phyloP scores from a whole-genome alignment of 345 rosid species.

The Garcia nutans region DNA sequence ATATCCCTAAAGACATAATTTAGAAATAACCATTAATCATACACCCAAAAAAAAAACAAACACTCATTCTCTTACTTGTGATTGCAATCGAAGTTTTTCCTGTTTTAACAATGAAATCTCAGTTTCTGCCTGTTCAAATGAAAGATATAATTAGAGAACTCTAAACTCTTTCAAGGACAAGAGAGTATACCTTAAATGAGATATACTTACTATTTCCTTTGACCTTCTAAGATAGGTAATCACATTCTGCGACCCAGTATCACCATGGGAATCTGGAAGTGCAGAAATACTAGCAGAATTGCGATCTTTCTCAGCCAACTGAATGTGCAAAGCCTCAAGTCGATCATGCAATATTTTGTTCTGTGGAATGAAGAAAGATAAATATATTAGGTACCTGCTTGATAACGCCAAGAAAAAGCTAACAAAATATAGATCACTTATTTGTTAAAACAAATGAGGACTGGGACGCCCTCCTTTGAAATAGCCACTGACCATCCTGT shows the following conservation, averaged over 20 bases:
- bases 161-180: neutral
- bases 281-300: slow-evolving; percentile 46
- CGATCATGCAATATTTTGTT: slow-evolving; percentile 74
- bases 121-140: slow-evolving; percentile 71
- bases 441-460: too few species aligned
- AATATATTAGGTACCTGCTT: neutral
- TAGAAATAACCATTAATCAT: neutral
- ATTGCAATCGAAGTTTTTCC: slow-evolving; percentile 84
- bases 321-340: slow-evolving; percentile 82
- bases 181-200: slow-evolving; percentile 2
- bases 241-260: slow-evolving; percentile 78
- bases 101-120: slow-evolving; percentile 88
- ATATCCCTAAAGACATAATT: neutral
- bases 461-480: too few species aligned
- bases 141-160: slow-evolving; percentile 12
- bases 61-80: slow-evolving; percentile 45
- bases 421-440: neutral
- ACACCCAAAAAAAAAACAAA: neutral
- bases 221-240: slow-evolving; percentile 77
- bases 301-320: slow-evolving; percentile 71
- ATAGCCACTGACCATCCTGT: too few species aligned
- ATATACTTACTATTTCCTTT: slow-evolving; percentile 71
- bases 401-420: neutral
- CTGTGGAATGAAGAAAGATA: slow-evolving; percentile 32
- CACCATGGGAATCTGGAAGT: slow-evolving; percentile 43